phyloP scores from a whole-genome alignment of 306 rosid genomes.

The Corylus heterophylla region DNA sequence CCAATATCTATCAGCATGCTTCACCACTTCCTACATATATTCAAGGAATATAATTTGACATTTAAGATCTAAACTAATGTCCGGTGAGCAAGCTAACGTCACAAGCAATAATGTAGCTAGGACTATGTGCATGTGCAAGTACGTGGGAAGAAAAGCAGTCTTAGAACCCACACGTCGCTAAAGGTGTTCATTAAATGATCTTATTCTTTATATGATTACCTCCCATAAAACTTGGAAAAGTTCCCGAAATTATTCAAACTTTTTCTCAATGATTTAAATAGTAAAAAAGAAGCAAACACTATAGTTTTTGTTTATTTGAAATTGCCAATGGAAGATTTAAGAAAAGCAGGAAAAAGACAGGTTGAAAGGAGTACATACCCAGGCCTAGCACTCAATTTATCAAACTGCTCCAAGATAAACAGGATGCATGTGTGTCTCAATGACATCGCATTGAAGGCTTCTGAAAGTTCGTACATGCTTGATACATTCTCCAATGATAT shows the following conservation, averaged over 20 bases:
- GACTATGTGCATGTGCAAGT: not conserved
- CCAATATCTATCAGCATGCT: not conserved
- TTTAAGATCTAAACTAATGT: not conserved
- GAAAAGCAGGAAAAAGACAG: not conserved
- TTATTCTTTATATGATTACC: not conserved
- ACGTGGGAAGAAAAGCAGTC: not conserved
- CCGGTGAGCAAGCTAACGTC: not conserved
- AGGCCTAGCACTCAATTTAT: slow-evolving; percentile 80
- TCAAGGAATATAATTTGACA: not conserved
- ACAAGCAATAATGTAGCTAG: not conserved
- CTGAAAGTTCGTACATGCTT: slow-evolving; percentile 96
- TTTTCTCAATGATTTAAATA: not conserved
- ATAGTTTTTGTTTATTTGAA: not conserved
- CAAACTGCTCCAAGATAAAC: slow-evolving; percentile 85
- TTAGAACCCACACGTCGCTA: not conserved
- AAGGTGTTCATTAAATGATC: not conserved
- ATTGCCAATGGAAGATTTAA: not conserved
- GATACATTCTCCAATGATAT: slow-evolving; percentile 84
- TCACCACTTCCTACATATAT: not conserved
- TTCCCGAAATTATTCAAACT: not conserved
- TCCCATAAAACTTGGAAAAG: not conserved
- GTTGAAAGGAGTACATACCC: slow-evolving; percentile 61
- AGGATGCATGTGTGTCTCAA: slow-evolving; percentile 91
- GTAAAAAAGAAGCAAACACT: not conserved
- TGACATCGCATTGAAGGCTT: slow-evolving; percentile 91